These are phyloP conservation scores for Penicillium sp. DNA, from an alignment of 2,329 filamentous ascomycete genomes.

Conservation along the genomic window DNA sequence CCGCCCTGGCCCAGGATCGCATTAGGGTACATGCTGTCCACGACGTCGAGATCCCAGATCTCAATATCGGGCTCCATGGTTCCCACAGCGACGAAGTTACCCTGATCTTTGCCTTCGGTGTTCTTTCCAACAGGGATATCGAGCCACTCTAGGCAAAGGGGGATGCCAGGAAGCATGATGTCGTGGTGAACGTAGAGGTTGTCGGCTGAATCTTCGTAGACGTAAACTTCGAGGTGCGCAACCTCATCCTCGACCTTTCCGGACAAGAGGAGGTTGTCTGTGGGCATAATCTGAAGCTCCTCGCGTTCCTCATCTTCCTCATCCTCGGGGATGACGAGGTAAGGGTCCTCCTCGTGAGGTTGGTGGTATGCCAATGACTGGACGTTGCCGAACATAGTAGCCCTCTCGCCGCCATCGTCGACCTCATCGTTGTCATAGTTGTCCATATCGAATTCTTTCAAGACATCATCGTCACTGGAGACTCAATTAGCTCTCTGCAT, in stretches of 20 bases:
- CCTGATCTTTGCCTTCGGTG: slow-evolving; percentile 62
- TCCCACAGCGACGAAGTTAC: slow-evolving; percentile 91
- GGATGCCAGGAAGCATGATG: slow-evolving; percentile 97
- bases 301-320: slow-evolving; percentile 88
- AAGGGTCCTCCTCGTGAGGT: slow-evolving; percentile 91
- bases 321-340: slow-evolving; percentile 81
- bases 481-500: slow-evolving; percentile 9
- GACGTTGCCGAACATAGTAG: slow-evolving; percentile 93
- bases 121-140: slow-evolving; percentile 82
- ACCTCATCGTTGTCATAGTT: slow-evolving; percentile 86
- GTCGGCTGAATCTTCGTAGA: slow-evolving; percentile 92
- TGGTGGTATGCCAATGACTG: slow-evolving; percentile 92
- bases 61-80: slow-evolving; percentile 99
- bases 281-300: slow-evolving; percentile 87
- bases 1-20: slow-evolving; percentile 81
- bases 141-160: slow-evolving; percentile 92
- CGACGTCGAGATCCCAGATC: slow-evolving; percentile 93
- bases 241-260: slow-evolving; percentile 97
- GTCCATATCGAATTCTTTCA: slow-evolving; percentile 94
- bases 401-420: slow-evolving; percentile 64
- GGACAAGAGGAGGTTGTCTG: slow-evolving; percentile 87
- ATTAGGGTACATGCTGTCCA: slow-evolving; percentile 98
- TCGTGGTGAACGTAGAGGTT: slow-evolving; percentile 99
- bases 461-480: slow-evolving; percentile 69
- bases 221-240: slow-evolving; percentile 92